These are phyloP conservation scores for Phytophthora syringae DNA, from an alignment of 352 stramenopile genomes.

Conservation along the genomic window DNA sequence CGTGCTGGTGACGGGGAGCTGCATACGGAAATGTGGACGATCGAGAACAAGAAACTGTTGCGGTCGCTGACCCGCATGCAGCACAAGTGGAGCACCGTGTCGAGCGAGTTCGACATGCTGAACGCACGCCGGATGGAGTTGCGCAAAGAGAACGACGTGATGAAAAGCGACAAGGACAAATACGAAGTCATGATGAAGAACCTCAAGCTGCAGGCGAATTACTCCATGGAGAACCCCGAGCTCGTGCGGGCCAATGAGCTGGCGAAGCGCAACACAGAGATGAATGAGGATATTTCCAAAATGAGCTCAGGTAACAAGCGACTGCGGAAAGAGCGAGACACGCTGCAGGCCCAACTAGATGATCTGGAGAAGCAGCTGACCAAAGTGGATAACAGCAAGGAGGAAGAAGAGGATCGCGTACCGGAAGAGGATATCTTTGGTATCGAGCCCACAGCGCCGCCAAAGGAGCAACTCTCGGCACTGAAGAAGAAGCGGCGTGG, in stretches of 20 bases:
- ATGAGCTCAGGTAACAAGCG: constrained; percentile 88
- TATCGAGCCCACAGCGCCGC: constrained; percentile 65
- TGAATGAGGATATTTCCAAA: constrained; percentile 86
- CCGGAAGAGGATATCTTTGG: constrained; percentile 82
- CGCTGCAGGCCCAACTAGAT: constrained; percentile 70
- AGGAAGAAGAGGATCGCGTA: constrained; percentile 62
- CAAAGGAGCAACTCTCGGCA: constrained; percentile 61
- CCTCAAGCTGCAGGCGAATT: constrained; percentile 75
- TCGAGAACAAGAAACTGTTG: constrained; percentile 86
- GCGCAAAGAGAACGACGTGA: constrained; percentile 76
- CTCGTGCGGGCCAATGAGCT: constrained; percentile 82
- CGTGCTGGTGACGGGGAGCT: constrained; percentile 84
- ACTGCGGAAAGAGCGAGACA: constrained; percentile 78
- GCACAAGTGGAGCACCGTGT: constrained; percentile 81
- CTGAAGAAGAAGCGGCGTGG: constrained; percentile 74
- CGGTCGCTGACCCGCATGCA: constrained; percentile 55
- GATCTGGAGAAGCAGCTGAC: constrained; percentile 72
- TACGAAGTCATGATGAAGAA: constrained; percentile 83
- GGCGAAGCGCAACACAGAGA: constrained; percentile 69
- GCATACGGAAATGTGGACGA: constrained; percentile 85
- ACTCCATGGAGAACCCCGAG: constrained; percentile 81
- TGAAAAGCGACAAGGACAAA: constrained; percentile 76
- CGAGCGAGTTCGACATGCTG: constrained; percentile 70
- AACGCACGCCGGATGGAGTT: constrained; percentile 65
- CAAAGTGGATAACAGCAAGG: constrained; percentile 59